A percentile compares a stretch with the other conserved stretches of the same genome.
Conservation (phyloP, 257 asterid genomes). For the Solanum raphanifolium region DNA sequence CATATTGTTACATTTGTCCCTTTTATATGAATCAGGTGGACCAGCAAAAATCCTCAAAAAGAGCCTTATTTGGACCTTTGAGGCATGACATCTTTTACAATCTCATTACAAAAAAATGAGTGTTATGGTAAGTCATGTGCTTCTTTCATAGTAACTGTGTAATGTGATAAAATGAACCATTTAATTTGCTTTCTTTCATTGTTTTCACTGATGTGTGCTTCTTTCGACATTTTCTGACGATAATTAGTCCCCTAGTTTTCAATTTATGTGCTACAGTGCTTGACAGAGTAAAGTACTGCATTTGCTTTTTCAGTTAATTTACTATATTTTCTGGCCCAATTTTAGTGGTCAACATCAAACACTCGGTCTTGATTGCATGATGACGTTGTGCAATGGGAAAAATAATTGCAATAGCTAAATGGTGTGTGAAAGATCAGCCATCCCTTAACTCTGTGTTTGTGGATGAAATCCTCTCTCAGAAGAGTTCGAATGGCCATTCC, state of each 20-base stretch:
- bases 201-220: neutral
- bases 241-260: neutral
- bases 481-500: neutral
- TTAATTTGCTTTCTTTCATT: neutral
- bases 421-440: neutral
- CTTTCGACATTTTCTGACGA: neutral
- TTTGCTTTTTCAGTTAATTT: neutral
- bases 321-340: neutral
- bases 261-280: neutral
- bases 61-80: neutral
- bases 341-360: neutral
- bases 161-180: neutral
- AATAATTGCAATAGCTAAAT: neutral
- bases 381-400: neutral
- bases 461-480: neutral
- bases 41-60: neutral
- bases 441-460: neutral
- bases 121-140: constrained; percentile 11
- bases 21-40: neutral
- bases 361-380: neutral
- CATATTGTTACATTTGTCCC: neutral
- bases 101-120: constrained; percentile 2
- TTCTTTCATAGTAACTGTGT: neutral
- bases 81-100: neutral
- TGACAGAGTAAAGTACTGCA: neutral